Conservation (phyloP, 2,329 filamentous ascomycete species). For the Diaporthe longicolla region DNA sequence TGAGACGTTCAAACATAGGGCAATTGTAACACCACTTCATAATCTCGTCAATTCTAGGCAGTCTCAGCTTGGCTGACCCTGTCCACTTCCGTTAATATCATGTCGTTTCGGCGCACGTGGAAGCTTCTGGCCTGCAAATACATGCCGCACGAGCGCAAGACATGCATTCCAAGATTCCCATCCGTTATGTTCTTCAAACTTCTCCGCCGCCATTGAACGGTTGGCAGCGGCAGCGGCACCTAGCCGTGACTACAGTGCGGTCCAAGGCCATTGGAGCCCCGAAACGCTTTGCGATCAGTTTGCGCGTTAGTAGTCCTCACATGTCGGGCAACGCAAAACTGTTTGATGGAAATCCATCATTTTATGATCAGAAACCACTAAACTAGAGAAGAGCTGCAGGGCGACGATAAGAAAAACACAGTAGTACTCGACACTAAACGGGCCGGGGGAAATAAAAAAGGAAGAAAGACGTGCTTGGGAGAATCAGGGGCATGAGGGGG, state of each 20-base stretch:
- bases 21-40: conserved; percentile 38
- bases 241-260: not conserved
- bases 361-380: conserved; percentile 44
- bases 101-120: not conserved
- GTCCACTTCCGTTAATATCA: not conserved
- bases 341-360: conserved; percentile 42
- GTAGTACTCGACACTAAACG: conserved; percentile 43
- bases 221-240: not conserved
- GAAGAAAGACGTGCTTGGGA: conserved; percentile 43
- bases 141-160: not conserved
- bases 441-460: conserved; percentile 40
- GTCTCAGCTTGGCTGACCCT: not conserved
- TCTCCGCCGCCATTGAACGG: not conserved
- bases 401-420: conserved; percentile 43
- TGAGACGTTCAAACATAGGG: conserved; percentile 8
- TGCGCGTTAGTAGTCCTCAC: too few relatives aligned
- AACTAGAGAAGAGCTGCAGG: conserved; percentile 43
- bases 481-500: conserved; percentile 41
- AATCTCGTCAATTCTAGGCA: not conserved
- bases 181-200: too few relatives aligned
- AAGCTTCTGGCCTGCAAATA: not conserved
- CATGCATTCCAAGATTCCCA: not conserved
- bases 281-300: not conserved
- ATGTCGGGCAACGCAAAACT: not conserved
- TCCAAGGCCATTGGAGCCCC: not conserved